Evolutionary conservation across 768 basidiomycete genomes (phyloP), one percentile per base, ranked within the genome.

Genomic region (Mycena rebaudengoi): DNA sequence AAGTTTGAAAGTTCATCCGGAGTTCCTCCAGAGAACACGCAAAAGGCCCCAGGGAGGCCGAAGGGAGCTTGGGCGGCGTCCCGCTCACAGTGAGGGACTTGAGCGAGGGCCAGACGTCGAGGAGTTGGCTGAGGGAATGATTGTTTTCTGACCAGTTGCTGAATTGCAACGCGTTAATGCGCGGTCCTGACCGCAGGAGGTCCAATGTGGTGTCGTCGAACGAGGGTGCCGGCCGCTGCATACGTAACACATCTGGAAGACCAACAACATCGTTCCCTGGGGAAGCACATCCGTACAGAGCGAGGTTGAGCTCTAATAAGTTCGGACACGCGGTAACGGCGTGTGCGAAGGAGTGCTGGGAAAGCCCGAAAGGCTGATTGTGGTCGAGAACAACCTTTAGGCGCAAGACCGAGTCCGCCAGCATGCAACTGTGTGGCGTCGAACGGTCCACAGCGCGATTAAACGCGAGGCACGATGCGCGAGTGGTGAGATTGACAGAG

Each of bases 141-240:
- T 81, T 75, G 70, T 89, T 87, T 64, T 88, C 84, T 12, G 91
- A 88, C 89, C 89, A 91, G 71, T 92, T 92, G 71, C 82, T 85
- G 69, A 92, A 88, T 56, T 84, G 83, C 5, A 92, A 79, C 6
- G 80, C 75, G 29, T 82, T 77, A 64, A 87, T 84, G 44, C 64
- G 71, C 1, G 90, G 87, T n/a, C 86, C 88, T 11, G 82, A 73
- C 53, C 77, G 83, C 51, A 91, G 81, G 41, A 84, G 73, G 18
- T 82, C 74, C 30, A 91, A 73, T 3, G 86, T 87, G 52, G 71
- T 73, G 0, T 83, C 79, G 68, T 86, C 83, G 67, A 89, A 88
- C 3, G 85, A 80, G 1, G 86, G 85, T 23, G 85, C 86, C 16
- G 76, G 76, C 23, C 83, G 80, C 35, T 80, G 80, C 76, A 83